These are phyloP conservation scores for Daldinia loculata DNA, from an alignment of 495 filamentous ascomycete genomes.

Conservation along the genomic window DNA sequence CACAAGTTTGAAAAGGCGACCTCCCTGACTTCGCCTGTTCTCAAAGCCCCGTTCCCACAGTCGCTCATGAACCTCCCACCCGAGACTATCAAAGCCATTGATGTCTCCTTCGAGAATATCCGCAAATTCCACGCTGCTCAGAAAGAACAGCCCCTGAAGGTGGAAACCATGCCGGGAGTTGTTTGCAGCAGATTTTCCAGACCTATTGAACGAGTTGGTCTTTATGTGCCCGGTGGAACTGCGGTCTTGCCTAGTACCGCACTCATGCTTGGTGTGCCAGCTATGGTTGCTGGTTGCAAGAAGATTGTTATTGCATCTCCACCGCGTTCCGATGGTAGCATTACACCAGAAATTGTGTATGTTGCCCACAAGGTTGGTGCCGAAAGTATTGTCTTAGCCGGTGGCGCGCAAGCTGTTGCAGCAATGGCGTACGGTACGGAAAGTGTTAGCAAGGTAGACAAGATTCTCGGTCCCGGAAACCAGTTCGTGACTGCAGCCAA, in stretches of 20 bases:
- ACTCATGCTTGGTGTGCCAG: slow-evolving; percentile 96
- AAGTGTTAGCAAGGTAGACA: slow-evolving; percentile 92
- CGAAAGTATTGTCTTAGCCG: slow-evolving; percentile 92
- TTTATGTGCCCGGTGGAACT: slow-evolving; percentile 95
- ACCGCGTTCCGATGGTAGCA: slow-evolving; percentile 84
- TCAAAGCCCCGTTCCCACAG: slow-evolving; percentile 85
- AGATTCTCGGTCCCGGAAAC: slow-evolving; percentile 97
- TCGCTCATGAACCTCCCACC: slow-evolving; percentile 82
- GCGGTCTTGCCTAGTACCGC: slow-evolving; percentile 95
- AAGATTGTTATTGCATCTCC: slow-evolving; percentile 94
- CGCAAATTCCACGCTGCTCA: slow-evolving; percentile 92
- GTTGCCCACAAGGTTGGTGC: slow-evolving; percentile 97
- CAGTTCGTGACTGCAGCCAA: slow-evolving; percentile 99
- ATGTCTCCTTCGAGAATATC: slow-evolving; percentile 93
- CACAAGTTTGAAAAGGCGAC: slow-evolving; percentile 97
- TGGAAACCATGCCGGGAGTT: slow-evolving; percentile 98
- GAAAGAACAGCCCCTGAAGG: slow-evolving; percentile 76
- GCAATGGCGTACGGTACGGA: slow-evolving; percentile 87
- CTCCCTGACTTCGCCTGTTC: slow-evolving; percentile 84
- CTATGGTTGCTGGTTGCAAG: slow-evolving; percentile 97
- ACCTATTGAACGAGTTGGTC: slow-evolving; percentile 90
- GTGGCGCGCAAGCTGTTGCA: slow-evolving; percentile 94
- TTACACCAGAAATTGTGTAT: slow-evolving; percentile 97
- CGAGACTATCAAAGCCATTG: slow-evolving; percentile 89
- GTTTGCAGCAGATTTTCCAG: slow-evolving; percentile 92